A percentile compares a stretch with the other conserved stretches of the same genome.
Conservation (phyloP, 805 yeast species). For the Debaryomyces maramus region DNA sequence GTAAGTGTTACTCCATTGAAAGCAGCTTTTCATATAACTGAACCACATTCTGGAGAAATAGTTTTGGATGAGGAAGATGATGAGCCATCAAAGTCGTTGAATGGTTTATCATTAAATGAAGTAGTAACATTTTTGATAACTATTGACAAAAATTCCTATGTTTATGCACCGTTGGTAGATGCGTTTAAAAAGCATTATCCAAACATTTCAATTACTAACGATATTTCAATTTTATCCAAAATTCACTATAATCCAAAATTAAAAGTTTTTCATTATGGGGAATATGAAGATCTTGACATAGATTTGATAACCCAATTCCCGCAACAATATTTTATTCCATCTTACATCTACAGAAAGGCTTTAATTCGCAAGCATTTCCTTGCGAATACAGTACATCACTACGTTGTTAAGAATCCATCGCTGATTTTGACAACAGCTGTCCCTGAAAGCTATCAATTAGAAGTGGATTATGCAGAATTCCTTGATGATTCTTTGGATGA, state of each 20-base stretch:
- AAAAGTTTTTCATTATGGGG: constrained; percentile 75
- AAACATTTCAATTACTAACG: constrained; percentile 27
- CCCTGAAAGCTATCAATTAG: constrained; percentile 77
- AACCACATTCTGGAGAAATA: constrained; percentile 58
- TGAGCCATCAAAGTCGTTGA: background rate
- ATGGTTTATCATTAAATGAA: background rate
- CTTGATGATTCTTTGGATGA: constrained; percentile 93
- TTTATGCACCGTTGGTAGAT: constrained; percentile 40
- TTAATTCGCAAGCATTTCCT: constrained; percentile 87
- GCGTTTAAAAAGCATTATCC: constrained; percentile 31
- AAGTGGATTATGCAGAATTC: constrained; percentile 94
- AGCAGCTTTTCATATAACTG: constrained; percentile 65
- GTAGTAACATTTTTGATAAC: constrained; percentile 31
- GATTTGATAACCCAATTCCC: constrained; percentile 54
- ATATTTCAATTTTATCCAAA: constrained; percentile 16
- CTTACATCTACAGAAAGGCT: constrained; percentile 87
- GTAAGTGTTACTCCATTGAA: constrained; percentile 57
- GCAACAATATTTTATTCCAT: constrained; percentile 60
- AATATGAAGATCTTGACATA: constrained; percentile 83
- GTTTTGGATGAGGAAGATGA: constrained; percentile 24
- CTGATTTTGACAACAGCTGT: constrained; percentile 60
- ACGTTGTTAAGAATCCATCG: constrained; percentile 69
- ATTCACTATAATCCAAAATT: constrained; percentile 13
- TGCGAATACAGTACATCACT: constrained; percentile 79
- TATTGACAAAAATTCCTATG: constrained; percentile 39